Conservation (phyloP, 2,329 filamentous ascomycete genomes). For the Colletotrichum navitas region DNA sequence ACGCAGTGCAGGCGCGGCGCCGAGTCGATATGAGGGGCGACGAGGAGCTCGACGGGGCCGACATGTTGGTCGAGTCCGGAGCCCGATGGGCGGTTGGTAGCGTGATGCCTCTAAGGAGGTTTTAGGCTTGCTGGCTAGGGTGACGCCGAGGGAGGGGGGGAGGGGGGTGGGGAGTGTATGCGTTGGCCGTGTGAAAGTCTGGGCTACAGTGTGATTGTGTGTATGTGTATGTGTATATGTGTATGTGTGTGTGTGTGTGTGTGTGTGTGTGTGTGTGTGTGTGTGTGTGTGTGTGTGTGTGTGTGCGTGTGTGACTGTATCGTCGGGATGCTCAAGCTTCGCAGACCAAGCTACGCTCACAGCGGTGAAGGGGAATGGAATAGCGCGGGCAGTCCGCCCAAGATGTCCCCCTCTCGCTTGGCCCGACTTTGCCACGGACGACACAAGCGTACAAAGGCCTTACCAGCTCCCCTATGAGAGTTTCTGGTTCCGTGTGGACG, state of each 20-base stretch:
- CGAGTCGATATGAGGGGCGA: constrained; percentile 42
- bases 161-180: not conserved
- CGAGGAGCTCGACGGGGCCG: constrained; percentile 38
- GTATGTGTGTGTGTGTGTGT: constrained; percentile 14
- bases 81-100: constrained; percentile 21
- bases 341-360: constrained; percentile 1
- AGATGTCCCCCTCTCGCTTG: constrained; percentile 4
- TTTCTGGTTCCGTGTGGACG: constrained; percentile 18
- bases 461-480: not conserved
- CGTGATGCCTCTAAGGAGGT: not conserved
- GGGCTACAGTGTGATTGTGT: not conserved
- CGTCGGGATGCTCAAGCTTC: constrained; percentile 14
- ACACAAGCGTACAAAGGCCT: not conserved
- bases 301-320: constrained; percentile 4
- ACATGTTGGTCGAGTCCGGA: constrained; percentile 36
- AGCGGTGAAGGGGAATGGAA: constrained; percentile 7
- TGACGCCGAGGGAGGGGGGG: constrained; percentile 9
- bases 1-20: constrained; percentile 52
- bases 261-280: constrained; percentile 1
- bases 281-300: too few relatives aligned
- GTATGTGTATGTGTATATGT: not conserved
- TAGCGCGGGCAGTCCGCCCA: not conserved
- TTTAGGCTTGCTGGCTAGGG: constrained; percentile 6
- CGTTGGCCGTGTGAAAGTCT: constrained; percentile 5
- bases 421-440: constrained; percentile 2